Base-by-base conservation (phyloP, 1,284 basidiomycete genomes). In the Papiliotrema nemorosa region DNA sequence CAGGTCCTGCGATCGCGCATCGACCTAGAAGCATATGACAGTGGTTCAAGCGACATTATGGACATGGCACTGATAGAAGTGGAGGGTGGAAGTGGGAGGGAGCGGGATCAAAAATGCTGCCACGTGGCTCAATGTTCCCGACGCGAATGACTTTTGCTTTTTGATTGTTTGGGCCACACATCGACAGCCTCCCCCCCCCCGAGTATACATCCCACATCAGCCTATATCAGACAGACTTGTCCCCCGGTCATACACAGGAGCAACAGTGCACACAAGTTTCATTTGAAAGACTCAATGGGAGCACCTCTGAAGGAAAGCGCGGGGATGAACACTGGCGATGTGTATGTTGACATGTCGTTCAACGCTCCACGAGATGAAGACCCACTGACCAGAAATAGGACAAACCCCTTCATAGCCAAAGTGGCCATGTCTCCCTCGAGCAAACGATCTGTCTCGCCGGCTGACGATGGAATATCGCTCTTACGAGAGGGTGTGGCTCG, bases 401-500 rank as follows among this genome's bases (percentile, higher is more conserved):
- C 65, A 24, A 69, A 69, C 46, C 67, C 67, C 0, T 67, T 69
- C 52, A 51, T 67, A 26, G 35, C 54, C 16, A 60, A 59, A 36
- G 33, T 51, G 13, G 41, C 48, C 21, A 24, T 31, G 18, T 10
- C 27, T 16, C 54, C 46, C 16, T 57, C 55, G 3, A 20, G 24
- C 7, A 55, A 53, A 37, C 26, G 52, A 18, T 36, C 53, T 3
- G 9, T 14, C 9, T 31, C 29, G 9, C 29, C 29, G 7, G 52
- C 55, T 3, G 58, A 66, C 22, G 60, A 63, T 27, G 50, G 49
- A 13, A 56, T 69, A 20, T 37, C 58, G 3, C 50, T 59, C 1
- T 51, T 73, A 22, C 51, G 69, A 18, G 69, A 72, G 27, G 70
- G 66, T 18, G 60, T 73, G 63, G 58, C 61, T 2, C 54, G 69